phyloP scores from a whole-genome alignment of 108 stramenopile species.

The Nannochloropsis salina region DNA sequence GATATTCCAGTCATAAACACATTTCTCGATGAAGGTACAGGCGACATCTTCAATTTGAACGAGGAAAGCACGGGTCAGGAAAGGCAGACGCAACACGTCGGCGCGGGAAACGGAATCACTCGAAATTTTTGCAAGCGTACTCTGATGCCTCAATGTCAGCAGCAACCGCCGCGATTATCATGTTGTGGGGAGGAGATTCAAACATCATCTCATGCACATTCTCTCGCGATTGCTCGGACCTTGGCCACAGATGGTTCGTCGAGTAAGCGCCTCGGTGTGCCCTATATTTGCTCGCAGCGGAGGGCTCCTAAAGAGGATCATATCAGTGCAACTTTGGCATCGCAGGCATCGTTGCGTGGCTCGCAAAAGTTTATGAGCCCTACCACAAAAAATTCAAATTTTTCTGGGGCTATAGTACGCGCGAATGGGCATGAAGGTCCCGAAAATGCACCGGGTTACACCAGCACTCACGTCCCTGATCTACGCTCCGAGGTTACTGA shows the following conservation, averaged over 20 bases:
- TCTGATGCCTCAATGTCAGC: not conserved
- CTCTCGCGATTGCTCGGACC: not conserved
- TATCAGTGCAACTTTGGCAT: slow-evolving; percentile 6
- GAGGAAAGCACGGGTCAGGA: not conserved
- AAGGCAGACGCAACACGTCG: not conserved
- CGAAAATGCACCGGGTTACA: not conserved
- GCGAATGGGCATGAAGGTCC: not conserved
- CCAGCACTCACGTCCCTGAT: not conserved
- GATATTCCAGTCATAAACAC: not conserved
- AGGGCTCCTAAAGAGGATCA: not conserved
- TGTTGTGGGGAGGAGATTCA: not conserved
- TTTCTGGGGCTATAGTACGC: not conserved
- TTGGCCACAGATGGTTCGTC: slow-evolving; percentile 5
- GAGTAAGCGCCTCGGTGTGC: not conserved
- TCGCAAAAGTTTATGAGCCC: not conserved
- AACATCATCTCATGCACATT: not conserved
- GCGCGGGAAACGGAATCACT: not conserved
- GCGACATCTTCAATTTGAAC: not conserved
- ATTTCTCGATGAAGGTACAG: no score
- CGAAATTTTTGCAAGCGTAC: no score
- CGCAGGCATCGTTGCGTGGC: not conserved
- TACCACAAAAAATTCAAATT: not conserved
- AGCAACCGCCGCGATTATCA: not conserved
- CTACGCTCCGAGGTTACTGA: not conserved
- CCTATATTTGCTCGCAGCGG: not conserved